These are phyloP conservation scores for Colletotrichum navitas DNA, from an alignment of 2,329 filamentous ascomycete genomes.

Conservation along the genomic window DNA sequence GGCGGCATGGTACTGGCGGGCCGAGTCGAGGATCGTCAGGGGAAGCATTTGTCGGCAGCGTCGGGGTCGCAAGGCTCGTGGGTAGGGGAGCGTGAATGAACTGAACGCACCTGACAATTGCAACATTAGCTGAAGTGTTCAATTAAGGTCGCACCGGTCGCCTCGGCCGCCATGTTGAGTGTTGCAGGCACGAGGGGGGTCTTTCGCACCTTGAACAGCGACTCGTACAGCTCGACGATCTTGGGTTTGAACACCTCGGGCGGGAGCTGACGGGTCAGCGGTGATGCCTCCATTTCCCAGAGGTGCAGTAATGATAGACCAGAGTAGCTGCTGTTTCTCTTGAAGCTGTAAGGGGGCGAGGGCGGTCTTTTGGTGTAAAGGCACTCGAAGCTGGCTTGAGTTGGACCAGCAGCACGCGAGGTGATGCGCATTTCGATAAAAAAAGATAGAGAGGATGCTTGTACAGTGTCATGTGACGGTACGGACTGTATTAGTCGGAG, in stretches of 20 bases:
- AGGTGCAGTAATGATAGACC: not conserved
- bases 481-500: rapidly evolving
- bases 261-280: conserved; percentile 90
- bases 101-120: conserved; percentile 6
- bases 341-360: not conserved
- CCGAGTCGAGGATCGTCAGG: conserved; percentile 1
- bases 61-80: not conserved
- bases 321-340: not conserved
- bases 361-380: not conserved
- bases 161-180: not conserved
- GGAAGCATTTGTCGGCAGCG: not conserved
- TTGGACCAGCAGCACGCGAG: conserved; percentile 14
- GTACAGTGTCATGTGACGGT: rapidly evolving
- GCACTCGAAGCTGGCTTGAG: not conserved
- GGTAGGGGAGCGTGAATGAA: not conserved
- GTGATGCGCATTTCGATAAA: conserved; percentile 36
- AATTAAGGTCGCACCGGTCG: no score
- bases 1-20: not conserved
- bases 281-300: conserved; percentile 83
- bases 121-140: not conserved
- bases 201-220: conserved; percentile 78
- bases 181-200: not conserved
- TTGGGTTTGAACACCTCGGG: conserved; percentile 95
- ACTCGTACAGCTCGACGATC: conserved; percentile 89
- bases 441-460: not conserved